A percentile compares a stretch with the other conserved stretches of the same genome.
Evolutionary conservation across 371 early-diverging fungal species (phyloP).

Genomic region (Lichtheimia ornata): DNA sequence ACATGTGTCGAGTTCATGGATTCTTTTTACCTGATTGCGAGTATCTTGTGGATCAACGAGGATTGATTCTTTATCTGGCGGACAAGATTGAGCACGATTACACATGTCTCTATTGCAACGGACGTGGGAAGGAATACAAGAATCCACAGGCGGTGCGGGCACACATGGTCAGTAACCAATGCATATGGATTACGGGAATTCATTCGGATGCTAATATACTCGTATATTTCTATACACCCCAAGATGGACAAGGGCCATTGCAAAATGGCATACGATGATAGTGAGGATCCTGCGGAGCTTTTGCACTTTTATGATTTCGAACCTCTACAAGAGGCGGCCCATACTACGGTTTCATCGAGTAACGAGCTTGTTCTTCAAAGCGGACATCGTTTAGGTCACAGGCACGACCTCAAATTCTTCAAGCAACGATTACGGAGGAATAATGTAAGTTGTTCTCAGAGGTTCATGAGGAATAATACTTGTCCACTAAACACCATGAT

Average conservation of each 20-base stretch:
- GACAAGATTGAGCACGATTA: conserved; percentile 91
- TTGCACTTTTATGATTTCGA: conserved; percentile 89
- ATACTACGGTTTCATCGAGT: conserved; percentile 27
- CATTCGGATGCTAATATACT: not conserved
- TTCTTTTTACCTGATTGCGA: conserved; percentile 97
- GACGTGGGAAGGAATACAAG: conserved; percentile 82
- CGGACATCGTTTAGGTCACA: conserved; percentile 83
- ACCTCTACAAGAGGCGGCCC: conserved; percentile 44
- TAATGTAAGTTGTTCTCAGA: conserved; percentile 8
- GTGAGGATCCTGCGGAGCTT: conserved; percentile 83
- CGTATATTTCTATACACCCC: not conserved
- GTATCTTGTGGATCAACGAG: conserved; percentile 83
- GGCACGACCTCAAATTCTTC: conserved; percentile 78
- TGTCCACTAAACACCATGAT: not conserved
- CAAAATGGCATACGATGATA: conserved; percentile 92
- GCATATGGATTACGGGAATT: not conserved
- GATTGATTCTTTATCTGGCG: conserved; percentile 85
- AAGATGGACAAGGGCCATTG: conserved; percentile 91
- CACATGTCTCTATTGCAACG: conserved; percentile 94
- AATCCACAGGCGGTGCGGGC: conserved; percentile 86
- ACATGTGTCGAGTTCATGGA: conserved; percentile 89
- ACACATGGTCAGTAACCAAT: conserved; percentile 78
- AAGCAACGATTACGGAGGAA: conserved; percentile 60
- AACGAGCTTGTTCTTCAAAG: conserved; percentile 80
- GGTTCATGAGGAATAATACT: not conserved